Conservation (phyloP, 176 grass and related monocot species). For the Pharus latifolius region DNA sequence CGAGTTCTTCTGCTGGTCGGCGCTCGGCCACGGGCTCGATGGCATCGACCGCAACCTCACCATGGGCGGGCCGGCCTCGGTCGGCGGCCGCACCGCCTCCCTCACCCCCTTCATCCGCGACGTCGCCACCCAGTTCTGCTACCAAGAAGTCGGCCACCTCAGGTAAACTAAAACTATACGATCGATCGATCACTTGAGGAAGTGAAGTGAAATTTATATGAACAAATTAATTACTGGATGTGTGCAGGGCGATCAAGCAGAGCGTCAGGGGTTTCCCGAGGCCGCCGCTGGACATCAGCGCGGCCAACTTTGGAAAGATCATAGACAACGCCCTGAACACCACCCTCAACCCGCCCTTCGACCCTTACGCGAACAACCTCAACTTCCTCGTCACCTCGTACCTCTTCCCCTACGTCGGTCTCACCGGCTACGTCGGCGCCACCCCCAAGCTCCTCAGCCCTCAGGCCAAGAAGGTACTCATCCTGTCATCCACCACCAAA, state of each 20-base stretch:
- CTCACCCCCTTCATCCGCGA: conserved; percentile 43
- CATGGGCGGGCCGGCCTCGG: conserved; percentile 46
- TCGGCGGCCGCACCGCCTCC: conserved; percentile 46
- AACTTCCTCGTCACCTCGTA: conserved; percentile 87
- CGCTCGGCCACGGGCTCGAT: conserved; percentile 59
- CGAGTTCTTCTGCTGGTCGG: conserved; percentile 84
- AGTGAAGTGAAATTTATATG: too few relatives aligned
- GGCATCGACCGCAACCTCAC: conserved; percentile 44
- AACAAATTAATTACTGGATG: background rate
- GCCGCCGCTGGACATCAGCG: conserved; percentile 65
- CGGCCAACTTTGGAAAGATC: conserved; percentile 58
- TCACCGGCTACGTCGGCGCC: conserved; percentile 86
- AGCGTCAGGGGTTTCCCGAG: conserved; percentile 60
- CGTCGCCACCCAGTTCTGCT: conserved; percentile 67
- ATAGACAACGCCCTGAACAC: conserved; percentile 50
- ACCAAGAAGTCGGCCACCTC: conserved; percentile 92
- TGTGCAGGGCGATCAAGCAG: conserved; percentile 69
- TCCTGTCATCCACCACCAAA: too few relatives aligned
- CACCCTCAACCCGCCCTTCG: conserved; percentile 69
- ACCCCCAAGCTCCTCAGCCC: conserved; percentile 68
- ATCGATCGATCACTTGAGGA: background rate
- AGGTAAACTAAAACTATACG: conserved; percentile 19
- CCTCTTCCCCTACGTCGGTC: conserved; percentile 80
- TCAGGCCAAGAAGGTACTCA: conserved; percentile 59
- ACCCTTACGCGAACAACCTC: conserved; percentile 74